Evolutionary conservation across 208 protist genomes (phyloP).

Genomic region (Crithidia thermophila): DNA sequence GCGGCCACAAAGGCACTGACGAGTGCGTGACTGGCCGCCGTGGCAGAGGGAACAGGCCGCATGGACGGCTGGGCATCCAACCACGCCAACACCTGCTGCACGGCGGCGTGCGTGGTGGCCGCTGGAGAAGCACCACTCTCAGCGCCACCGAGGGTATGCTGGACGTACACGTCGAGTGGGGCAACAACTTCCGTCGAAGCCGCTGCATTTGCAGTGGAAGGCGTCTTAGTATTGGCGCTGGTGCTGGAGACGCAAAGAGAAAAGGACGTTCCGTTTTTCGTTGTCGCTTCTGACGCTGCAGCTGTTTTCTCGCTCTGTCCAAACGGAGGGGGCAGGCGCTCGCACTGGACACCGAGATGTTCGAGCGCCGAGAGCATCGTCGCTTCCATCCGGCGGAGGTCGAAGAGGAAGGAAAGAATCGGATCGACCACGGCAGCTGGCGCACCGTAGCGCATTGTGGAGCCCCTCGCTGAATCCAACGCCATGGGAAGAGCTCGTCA

Average conservation of each 20-base stretch:
- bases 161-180: conserved; percentile 7
- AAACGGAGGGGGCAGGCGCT: conserved; percentile 22
- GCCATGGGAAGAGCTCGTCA: too few relatives aligned
- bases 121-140: background rate
- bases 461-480: too few relatives aligned
- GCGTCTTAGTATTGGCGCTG: background rate
- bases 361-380: conserved; percentile 35
- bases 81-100: conserved; percentile 27
- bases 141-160: background rate
- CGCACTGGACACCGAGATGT: conserved; percentile 35
- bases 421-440: conserved; percentile 63
- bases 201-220: background rate
- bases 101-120: background rate
- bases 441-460: conserved; percentile 42
- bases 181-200: background rate
- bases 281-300: too few relatives aligned
- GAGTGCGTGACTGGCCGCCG: too few relatives aligned
- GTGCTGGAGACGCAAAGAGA: background rate
- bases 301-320: too few relatives aligned
- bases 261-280: too few relatives aligned
- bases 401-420: conserved; percentile 62
- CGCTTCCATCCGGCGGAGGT: conserved; percentile 54
- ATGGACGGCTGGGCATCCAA: conserved; percentile 15
- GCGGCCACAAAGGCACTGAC: conserved; percentile 25
- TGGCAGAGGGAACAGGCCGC: too few relatives aligned